These are phyloP conservation scores for Penicillium sp. DNA, from an alignment of 2,329 filamentous ascomycete genomes.

Conservation along the genomic window DNA sequence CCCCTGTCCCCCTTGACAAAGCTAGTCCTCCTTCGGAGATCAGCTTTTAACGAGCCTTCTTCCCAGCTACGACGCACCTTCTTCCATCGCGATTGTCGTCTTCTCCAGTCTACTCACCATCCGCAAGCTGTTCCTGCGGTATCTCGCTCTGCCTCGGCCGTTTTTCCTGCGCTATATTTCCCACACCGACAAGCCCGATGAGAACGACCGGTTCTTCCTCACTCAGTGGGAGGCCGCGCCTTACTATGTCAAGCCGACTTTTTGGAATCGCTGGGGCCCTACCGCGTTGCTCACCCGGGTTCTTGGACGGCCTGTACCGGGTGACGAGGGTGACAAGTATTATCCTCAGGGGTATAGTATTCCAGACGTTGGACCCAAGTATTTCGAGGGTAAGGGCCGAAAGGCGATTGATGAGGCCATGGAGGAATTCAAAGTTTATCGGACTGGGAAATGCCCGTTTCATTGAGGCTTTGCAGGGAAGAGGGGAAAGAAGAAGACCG, in stretches of 20 bases:
- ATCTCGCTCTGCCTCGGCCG: conserved; percentile 63
- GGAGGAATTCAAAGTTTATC: conserved; percentile 52
- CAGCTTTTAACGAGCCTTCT: not conserved
- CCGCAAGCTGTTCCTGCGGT: conserved; percentile 61
- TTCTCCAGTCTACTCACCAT: conserved; percentile 55
- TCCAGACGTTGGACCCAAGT: conserved; percentile 65
- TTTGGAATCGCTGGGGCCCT: conserved; percentile 66
- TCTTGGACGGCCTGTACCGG: conserved; percentile 53
- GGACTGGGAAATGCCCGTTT: conserved; percentile 56
- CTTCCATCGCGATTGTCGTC: conserved; percentile 37
- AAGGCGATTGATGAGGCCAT: conserved; percentile 30
- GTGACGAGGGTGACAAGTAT: conserved; percentile 52
- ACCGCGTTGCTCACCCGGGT: conserved; percentile 55
- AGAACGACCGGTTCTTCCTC: conserved; percentile 57
- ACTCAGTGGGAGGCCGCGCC: conserved; percentile 64
- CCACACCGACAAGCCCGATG: conserved; percentile 55
- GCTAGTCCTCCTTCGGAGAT: not conserved
- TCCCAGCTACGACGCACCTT: conserved; percentile 46
- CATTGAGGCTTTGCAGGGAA: conserved; percentile 17
- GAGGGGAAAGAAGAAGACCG: not conserved
- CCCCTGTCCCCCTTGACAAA: too few relatives aligned
- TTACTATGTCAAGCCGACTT: conserved; percentile 64
- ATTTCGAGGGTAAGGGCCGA: conserved; percentile 56
- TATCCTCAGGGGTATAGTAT: conserved; percentile 54
- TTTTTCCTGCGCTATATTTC: conserved; percentile 43